phyloP scores from a whole-genome alignment of 208 protist species.

The Leishmania martiniquensis region DNA sequence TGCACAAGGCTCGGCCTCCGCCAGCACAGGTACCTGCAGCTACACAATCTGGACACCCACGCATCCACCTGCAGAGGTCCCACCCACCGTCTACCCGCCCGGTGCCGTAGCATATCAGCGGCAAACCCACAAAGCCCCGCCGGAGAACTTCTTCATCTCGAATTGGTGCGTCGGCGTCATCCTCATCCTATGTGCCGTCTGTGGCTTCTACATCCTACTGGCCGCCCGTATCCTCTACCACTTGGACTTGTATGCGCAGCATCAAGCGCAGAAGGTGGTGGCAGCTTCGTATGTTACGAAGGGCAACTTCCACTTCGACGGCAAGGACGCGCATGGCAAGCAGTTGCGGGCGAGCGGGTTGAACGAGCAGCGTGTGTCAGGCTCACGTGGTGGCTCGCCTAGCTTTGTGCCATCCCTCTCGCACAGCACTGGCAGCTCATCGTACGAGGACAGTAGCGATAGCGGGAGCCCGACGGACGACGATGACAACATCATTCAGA shows the following conservation, averaged over 20 bases:
- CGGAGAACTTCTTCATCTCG: not conserved
- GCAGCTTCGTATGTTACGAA: not conserved
- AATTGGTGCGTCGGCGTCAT: slow-evolving; percentile 3
- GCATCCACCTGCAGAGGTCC: not conserved
- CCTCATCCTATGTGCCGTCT: not conserved
- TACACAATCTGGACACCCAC: not conserved
- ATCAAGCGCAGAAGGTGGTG: slow-evolving; percentile 6
- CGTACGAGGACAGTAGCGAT: not conserved
- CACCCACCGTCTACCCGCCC: not conserved
- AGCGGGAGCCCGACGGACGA: not conserved
- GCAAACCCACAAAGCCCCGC: not conserved
- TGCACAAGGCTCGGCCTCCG: slow-evolving; percentile 19
- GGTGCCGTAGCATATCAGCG: not conserved
- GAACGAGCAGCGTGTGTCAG: no score
- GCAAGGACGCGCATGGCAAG: not conserved
- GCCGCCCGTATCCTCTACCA: not conserved
- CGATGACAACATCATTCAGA: not conserved
- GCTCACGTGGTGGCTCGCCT: not conserved
- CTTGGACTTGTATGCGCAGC: slow-evolving; percentile 1
- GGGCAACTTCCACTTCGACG: slow-evolving; percentile 1
- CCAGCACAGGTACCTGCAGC: not conserved
- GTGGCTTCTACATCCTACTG: slow-evolving; percentile 9
- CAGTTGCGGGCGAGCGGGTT: not conserved
- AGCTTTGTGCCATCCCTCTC: not conserved
- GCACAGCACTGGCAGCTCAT: not conserved